Base-by-base conservation (phyloP, 768 basidiomycete genomes). In the Kwoniella sp. region DNA sequence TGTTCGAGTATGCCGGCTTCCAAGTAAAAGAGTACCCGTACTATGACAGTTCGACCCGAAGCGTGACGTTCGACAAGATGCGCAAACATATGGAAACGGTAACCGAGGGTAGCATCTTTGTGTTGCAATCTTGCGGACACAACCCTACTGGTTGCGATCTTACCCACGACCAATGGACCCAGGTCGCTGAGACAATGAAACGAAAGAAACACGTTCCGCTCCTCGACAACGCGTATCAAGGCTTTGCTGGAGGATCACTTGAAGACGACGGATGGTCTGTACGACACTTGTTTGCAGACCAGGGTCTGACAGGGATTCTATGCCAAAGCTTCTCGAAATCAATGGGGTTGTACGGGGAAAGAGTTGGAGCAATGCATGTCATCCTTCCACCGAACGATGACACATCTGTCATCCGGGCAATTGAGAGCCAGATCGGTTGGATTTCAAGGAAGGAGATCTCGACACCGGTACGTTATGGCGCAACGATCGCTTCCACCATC, bases 61-160 rank as follows among this genome's bases (percentile, higher is more conserved):
- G 88, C 13, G 84, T 98, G 44, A 91, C 94, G 76, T 90, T 87
- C 71, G 76, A 82, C 25, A 90, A 89, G 24, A 85, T 93, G 74
- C 79, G 88, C 55, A 79, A 79, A 46, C 71, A 86, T 5, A 77
- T 94, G 63, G 74, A 85, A 73, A 80, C 72, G 36, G 90, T 91
- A 0, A 85, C 89, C 5, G 79, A 83, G 5, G 85, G 87, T 17
- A 92, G 90, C 2, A 88, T 94, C 58, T 88, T 95, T 80, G 82
- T 98, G 68, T 80, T 98, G 40, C 94, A 98, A 76, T 91, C 89
- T 9, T 96, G 93, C 78, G 94, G 93, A 44, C 94, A 98, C 81
- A 98, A 98, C 77, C 94, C 93, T 8, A 98, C 94, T 0, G 94
- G 94, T 1, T 91, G 95, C 27, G 94, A 98, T 80, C 94, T 93